phyloP scores from a whole-genome alignment of 306 rosid species.

The Lablab purpureus region DNA sequence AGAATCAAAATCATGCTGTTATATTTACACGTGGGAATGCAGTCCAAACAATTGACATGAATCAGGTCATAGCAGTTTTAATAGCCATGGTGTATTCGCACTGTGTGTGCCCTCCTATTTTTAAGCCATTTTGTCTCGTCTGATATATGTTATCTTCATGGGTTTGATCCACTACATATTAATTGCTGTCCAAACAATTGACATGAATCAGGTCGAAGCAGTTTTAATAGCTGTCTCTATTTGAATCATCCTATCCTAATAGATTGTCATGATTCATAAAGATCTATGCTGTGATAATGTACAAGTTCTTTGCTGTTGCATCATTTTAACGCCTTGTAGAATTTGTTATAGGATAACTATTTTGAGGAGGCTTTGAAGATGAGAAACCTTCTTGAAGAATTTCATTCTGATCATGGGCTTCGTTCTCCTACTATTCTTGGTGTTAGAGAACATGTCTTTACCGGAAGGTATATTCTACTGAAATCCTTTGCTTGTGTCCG shows the following conservation, averaged over 20 bases:
- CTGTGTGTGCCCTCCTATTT: no score
- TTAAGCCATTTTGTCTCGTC: no score
- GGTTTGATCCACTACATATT: no score
- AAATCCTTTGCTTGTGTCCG: constrained; percentile 8
- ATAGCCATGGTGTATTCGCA: neutral
- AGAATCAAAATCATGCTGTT: constrained; percentile 95
- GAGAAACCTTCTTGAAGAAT: constrained; percentile 98
- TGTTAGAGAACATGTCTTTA: constrained; percentile 93
- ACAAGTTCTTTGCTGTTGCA: constrained; percentile 15
- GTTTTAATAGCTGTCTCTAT: constrained; percentile 4
- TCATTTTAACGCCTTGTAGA: constrained; percentile 27
- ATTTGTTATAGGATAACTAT: constrained; percentile 56
- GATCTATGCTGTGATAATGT: constrained; percentile 6
- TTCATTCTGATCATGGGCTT: constrained; percentile 76
- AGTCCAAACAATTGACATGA: constrained; percentile 95
- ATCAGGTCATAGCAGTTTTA: constrained; percentile 71
- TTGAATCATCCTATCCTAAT: neutral
- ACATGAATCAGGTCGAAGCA: constrained; percentile 87
- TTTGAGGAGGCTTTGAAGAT: constrained; percentile 81
- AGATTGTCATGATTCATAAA: constrained; percentile 13
- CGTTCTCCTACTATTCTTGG: constrained; percentile 91
- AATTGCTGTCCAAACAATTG: constrained; percentile 92
- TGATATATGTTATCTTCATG: no score
- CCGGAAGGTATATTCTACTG: constrained; percentile 72
- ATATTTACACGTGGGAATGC: constrained; percentile 98